A percentile compares a stretch with the other conserved stretches of the same genome.
phyloP scores from a whole-genome alignment of 805 yeast genomes.

The Candida ponderosae region DNA sequence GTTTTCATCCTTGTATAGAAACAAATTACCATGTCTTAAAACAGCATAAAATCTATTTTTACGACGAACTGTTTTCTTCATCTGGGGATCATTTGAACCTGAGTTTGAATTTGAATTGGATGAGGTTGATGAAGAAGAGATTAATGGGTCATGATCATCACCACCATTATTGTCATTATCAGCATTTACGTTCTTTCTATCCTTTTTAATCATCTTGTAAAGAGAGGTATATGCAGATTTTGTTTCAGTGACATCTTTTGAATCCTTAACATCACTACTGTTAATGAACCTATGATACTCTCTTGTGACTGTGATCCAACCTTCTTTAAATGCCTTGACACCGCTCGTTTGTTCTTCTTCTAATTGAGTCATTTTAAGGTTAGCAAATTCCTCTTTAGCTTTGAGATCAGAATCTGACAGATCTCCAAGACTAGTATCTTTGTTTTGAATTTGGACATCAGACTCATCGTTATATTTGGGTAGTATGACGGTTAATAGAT shows the following conservation, averaged over 20 bases:
- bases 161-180: constrained; percentile 5
- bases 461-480: constrained; percentile 23
- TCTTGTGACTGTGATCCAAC: constrained; percentile 81
- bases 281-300: constrained; percentile 50
- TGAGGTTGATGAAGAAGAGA: constrained; percentile 4
- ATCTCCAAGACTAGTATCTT: constrained; percentile 17
- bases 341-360: constrained; percentile 57
- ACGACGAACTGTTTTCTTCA: constrained; percentile 31
- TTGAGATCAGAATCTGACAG: constrained; percentile 10
- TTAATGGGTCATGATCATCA: constrained; percentile 3
- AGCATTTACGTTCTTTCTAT: constrained; percentile 11
- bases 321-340: constrained; percentile 53
- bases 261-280: constrained; percentile 28
- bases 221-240: constrained; percentile 56
- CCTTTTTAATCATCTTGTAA: constrained; percentile 43
- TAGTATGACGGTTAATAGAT: constrained; percentile 25
- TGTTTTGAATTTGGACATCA: constrained; percentile 8
- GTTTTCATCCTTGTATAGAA: constrained; percentile 69
- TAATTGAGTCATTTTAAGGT: constrained; percentile 53
- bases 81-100: constrained; percentile 1
- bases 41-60: constrained; percentile 64
- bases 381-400: constrained; percentile 16
- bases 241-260: constrained; percentile 14
- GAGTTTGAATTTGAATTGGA: constrained; percentile 27
- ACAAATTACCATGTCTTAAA: constrained; percentile 80